Conservation (phyloP, 2,329 filamentous ascomycete species). For the Cephalotrichum gorgonifer region DNA sequence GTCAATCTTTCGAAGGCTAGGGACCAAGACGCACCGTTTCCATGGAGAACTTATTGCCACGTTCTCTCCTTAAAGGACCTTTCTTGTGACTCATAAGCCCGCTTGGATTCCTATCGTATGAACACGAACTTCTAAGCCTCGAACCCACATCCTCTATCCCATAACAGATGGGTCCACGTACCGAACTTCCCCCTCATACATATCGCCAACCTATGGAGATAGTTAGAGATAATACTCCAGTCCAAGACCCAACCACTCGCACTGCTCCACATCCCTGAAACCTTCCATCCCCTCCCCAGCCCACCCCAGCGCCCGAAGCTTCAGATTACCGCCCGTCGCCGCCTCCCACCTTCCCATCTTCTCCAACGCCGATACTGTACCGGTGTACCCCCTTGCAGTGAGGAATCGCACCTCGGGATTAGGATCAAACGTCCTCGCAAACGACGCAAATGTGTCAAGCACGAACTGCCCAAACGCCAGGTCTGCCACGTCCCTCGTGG, state of each 20-base stretch:
- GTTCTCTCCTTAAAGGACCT: too few relatives aligned
- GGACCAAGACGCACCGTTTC: too few relatives aligned
- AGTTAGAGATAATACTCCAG: conserved; percentile 23
- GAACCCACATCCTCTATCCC: too few relatives aligned
- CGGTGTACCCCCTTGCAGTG: conserved; percentile 15
- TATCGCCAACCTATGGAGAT: background rate
- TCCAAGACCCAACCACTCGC: conserved; percentile 27
- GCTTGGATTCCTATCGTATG: too few relatives aligned
- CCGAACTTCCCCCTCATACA: too few relatives aligned
- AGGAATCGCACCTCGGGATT: conserved; percentile 19
- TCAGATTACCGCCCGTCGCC: conserved; percentile 4
- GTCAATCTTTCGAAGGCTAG: too few relatives aligned
- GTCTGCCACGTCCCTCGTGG: conserved; percentile 23
- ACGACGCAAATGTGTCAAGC: conserved; percentile 22
- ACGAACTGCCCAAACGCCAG: conserved; percentile 19
- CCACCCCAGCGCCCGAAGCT: background rate
- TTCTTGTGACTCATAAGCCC: too few relatives aligned
- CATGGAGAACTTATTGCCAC: too few relatives aligned
- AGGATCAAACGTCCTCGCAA: conserved; percentile 20
- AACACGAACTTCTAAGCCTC: too few relatives aligned
- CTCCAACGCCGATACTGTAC: conserved; percentile 16
- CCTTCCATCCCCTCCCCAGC: conserved; percentile 13
- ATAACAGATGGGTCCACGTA: too few relatives aligned
- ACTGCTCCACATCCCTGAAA: conserved; percentile 36
- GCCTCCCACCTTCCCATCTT: conserved; percentile 17